Evolutionary conservation across 345 rosid genomes (phyloP).

Genomic region (Jatropha curcas): DNA sequence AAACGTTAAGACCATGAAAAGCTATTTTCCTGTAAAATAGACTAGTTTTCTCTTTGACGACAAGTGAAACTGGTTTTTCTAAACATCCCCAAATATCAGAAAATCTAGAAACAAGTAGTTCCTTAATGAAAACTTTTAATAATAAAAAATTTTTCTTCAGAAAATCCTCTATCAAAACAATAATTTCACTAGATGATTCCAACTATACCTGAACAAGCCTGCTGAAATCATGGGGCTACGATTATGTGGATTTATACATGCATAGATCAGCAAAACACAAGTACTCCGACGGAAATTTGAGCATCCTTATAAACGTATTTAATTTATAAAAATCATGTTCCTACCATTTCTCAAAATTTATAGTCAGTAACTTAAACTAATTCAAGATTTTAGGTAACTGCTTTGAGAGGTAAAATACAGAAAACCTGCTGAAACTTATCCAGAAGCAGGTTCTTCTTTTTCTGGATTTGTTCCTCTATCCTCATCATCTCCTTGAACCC

Average conservation of each 20-base stretch:
- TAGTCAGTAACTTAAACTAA: neutral
- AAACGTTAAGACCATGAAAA: too few species aligned
- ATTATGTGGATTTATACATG: neutral
- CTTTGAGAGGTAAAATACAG: neutral
- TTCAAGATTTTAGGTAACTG: neutral
- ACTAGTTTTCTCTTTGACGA: too few species aligned
- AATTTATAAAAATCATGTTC: neutral
- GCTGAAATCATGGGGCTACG: too few species aligned
- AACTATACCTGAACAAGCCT: too few species aligned
- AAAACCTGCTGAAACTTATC: neutral
- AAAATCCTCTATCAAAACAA: too few species aligned
- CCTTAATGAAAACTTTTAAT: too few species aligned
- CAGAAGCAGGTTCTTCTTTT: conserved; percentile 27
- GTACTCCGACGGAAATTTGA: neutral
- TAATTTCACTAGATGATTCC: too few species aligned
- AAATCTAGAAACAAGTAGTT: too few species aligned
- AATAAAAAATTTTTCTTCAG: too few species aligned
- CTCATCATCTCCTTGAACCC: conserved; percentile 34
- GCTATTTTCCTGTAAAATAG: too few species aligned
- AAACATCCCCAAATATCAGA: too few species aligned
- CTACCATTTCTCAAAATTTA: neutral
- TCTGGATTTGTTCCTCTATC: conserved; percentile 24
- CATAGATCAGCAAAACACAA: neutral
- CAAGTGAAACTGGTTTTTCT: too few species aligned
- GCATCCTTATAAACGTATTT: neutral